phyloP scores from a whole-genome alignment of 164 flowering plant genomes.

The Stephania yunnanensis region DNA sequence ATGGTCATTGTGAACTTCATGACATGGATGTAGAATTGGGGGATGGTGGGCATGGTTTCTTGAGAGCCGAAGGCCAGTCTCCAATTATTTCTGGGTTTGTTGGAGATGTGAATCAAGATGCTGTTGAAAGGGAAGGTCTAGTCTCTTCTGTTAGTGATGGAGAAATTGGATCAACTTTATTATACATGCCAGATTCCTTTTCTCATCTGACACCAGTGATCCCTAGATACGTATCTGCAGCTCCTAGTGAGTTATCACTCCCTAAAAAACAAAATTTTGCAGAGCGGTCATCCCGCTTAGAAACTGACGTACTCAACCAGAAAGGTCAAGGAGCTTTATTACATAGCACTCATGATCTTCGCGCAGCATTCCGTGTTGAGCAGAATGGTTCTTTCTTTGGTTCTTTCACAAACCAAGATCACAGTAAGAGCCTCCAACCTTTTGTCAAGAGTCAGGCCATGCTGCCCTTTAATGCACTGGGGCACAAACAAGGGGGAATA shows the following conservation, averaged over 20 bases:
- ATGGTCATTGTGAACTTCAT: slow-evolving; percentile 18
- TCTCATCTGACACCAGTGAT: slow-evolving; percentile 29
- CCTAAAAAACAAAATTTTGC: slow-evolving; percentile 27
- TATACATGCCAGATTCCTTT: slow-evolving; percentile 26
- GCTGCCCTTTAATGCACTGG: slow-evolving; percentile 28
- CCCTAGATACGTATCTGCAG: slow-evolving; percentile 31
- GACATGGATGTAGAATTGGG: slow-evolving; percentile 20
- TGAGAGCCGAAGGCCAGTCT: slow-evolving; percentile 23
- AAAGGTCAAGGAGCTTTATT: slow-evolving; percentile 24
- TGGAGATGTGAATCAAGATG: slow-evolving; percentile 23
- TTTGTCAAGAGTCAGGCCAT: slow-evolving; percentile 38
- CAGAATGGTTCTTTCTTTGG: slow-evolving; percentile 27
- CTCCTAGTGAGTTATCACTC: slow-evolving; percentile 37
- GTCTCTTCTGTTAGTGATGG: slow-evolving; percentile 31
- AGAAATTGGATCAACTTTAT: slow-evolving; percentile 13
- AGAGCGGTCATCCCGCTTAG: slow-evolving; percentile 30
- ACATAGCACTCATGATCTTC: slow-evolving; percentile 20
- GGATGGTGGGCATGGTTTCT: slow-evolving; percentile 5
- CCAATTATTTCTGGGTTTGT: slow-evolving; percentile 22
- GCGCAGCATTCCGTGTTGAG: slow-evolving; percentile 17
- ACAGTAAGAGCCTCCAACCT: slow-evolving; percentile 46
- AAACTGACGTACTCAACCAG: slow-evolving; percentile 30
- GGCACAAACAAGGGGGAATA: slow-evolving; percentile 33
- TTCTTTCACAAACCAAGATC: slow-evolving; percentile 43
- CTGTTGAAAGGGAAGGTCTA: slow-evolving; percentile 25